Evolutionary conservation across 2,329 filamentous ascomycete genomes (phyloP).

Genomic region (Aureobasidium sp.): DNA sequence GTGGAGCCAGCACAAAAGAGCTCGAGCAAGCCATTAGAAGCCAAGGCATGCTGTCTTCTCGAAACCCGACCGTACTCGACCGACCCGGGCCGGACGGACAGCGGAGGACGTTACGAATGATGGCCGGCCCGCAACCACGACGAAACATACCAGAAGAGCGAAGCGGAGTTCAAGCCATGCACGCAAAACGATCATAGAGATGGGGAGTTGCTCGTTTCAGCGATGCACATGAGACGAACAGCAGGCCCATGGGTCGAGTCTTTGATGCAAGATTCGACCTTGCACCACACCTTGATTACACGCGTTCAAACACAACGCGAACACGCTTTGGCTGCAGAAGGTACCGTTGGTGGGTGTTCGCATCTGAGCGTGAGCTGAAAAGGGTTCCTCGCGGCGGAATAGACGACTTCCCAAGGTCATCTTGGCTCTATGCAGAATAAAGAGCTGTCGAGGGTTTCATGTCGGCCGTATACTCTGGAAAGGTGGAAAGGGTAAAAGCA

Average conservation of each 20-base stretch:
- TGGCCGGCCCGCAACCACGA: neutral
- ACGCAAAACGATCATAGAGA: neutral
- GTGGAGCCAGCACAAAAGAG: neutral
- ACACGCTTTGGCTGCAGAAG: neutral
- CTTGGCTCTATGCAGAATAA: neutral
- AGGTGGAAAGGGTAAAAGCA: neutral
- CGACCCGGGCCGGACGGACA: neutral
- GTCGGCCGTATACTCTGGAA: neutral
- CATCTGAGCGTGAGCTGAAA: neutral
- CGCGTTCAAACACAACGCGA: neutral
- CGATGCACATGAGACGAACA: neutral
- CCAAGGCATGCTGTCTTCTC: neutral
- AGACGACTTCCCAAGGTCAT: neutral
- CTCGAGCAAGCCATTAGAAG: neutral
- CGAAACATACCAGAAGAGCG: neutral
- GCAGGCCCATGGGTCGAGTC: neutral
- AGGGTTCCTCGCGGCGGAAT: neutral
- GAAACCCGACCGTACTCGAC: slow-evolving; percentile 1
- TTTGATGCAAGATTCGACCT: neutral
- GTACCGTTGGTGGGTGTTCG: neutral
- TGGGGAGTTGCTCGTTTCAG: neutral
- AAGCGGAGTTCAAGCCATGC: neutral
- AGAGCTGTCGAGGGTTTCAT: neutral
- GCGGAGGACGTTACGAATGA: neutral
- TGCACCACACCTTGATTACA: neutral